These are phyloP conservation scores for Naematelia encephala DNA, from an alignment of 768 basidiomycete genomes.

Conservation along the genomic window DNA sequence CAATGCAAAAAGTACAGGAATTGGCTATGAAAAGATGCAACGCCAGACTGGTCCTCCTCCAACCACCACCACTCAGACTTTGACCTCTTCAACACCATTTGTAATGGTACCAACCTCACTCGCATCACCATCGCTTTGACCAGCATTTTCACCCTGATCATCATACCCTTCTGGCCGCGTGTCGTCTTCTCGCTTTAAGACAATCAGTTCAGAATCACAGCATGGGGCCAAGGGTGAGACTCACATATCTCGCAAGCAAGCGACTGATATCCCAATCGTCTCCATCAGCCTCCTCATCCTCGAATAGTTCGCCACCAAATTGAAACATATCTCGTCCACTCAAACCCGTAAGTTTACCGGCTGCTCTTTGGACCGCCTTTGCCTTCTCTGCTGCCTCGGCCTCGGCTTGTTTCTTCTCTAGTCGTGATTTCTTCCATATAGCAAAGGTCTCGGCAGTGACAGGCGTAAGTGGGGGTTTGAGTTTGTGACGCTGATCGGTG, in stretches of 20 bases:
- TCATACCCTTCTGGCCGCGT: slow-evolving; percentile 18
- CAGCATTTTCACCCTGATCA: not conserved
- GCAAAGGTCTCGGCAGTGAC: slow-evolving; percentile 90
- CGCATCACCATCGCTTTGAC: slow-evolving; percentile 11
- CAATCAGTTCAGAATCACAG: slow-evolving; percentile 5
- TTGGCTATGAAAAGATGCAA: slow-evolving; percentile 1
- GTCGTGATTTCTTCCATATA: slow-evolving; percentile 87
- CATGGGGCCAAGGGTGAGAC: slow-evolving; percentile 2
- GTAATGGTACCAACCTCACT: slow-evolving; percentile 11
- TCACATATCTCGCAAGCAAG: slow-evolving; percentile 47
- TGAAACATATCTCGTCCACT: slow-evolving; percentile 88
- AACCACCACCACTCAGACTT: not conserved
- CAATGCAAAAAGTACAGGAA: not conserved
- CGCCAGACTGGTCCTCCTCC: slow-evolving; percentile 2
- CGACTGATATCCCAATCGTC: slow-evolving; percentile 51
- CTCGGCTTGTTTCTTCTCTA: slow-evolving; percentile 94
- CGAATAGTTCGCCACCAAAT: slow-evolving; percentile 46
- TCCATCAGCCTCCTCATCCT: slow-evolving; percentile 43
- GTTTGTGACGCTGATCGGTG: slow-evolving; percentile 75
- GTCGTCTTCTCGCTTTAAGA: slow-evolving; percentile 35
- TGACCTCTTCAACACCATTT: slow-evolving; percentile 9
- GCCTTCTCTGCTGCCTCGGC: slow-evolving; percentile 73
- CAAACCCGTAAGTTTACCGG: slow-evolving; percentile 90
- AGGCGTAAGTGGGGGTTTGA: slow-evolving; percentile 69
- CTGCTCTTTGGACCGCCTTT: slow-evolving; percentile 73